Percentiles rank a stretch among this genome's conserved stretches.
These are phyloP conservation scores for Candida golubevii DNA, from an alignment of 805 yeast genomes.

Conservation along the genomic window DNA sequence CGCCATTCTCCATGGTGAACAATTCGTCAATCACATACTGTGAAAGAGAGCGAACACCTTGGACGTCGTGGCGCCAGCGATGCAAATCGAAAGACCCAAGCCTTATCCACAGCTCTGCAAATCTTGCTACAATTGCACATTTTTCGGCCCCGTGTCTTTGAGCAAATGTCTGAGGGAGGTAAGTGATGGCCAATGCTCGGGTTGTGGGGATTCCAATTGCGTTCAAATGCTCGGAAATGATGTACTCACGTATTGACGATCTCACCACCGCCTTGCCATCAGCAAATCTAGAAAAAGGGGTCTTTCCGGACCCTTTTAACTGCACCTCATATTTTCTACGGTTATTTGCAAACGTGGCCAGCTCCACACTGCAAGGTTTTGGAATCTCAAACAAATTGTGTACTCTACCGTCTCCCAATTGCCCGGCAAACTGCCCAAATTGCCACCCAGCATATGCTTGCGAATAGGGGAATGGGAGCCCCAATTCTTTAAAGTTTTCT, in stretches of 20 bases:
- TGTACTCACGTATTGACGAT: constrained; percentile 83
- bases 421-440: constrained; percentile 96
- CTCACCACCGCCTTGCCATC: constrained; percentile 93
- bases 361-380: constrained; percentile 23
- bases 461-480: constrained; percentile 68
- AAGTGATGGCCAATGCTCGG: constrained; percentile 70
- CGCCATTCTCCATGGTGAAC: constrained; percentile 34
- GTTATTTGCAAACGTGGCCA: constrained; percentile 17
- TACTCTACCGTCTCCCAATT: constrained; percentile 93
- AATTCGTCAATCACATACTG: constrained; percentile 71
- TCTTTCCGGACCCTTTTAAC: constrained; percentile 86
- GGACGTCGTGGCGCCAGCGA: constrained; percentile 65
- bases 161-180: constrained; percentile 73
- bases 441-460: constrained; percentile 96
- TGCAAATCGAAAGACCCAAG: constrained; percentile 85
- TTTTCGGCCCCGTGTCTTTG: constrained; percentile 66
- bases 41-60: constrained; percentile 57
- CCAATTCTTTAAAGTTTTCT: constrained; percentile 17
- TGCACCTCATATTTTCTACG: constrained; percentile 59
- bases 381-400: constrained; percentile 71
- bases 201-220: constrained; percentile 85
- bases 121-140: constrained; percentile 80
- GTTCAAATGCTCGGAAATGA: constrained; percentile 75
- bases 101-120: constrained; percentile 84
- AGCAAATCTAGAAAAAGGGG: constrained; percentile 92